Percentiles rank a stretch among this genome's conserved stretches.
Evolutionary conservation across 495 filamentous ascomycete genomes (phyloP).

Genomic region (Aspergillus bridgeri): DNA sequence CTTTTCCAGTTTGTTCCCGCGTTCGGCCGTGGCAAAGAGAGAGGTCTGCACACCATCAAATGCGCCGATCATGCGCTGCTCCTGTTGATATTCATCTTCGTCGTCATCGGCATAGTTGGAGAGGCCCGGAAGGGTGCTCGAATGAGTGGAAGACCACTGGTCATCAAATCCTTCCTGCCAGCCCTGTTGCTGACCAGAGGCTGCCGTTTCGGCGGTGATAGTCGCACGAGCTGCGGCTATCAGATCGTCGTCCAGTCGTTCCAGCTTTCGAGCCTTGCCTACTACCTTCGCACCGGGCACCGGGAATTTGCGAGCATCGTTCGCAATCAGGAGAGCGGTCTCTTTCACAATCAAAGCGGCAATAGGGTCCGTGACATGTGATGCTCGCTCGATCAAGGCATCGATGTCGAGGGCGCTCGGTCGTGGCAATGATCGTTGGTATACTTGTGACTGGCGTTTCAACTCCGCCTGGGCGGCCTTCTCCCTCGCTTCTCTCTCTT

Average conservation of each 20-base stretch:
- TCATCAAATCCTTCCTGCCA: constrained; percentile 57
- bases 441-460: constrained; percentile 80
- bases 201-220: constrained; percentile 67
- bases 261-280: constrained; percentile 56
- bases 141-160: constrained; percentile 64
- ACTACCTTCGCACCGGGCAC: constrained; percentile 61
- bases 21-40: constrained; percentile 68
- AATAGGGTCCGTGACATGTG: constrained; percentile 50
- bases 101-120: constrained; percentile 69
- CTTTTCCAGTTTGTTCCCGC: constrained; percentile 84
- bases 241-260: constrained; percentile 65
- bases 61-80: constrained; percentile 46
- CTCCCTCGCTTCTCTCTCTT: constrained; percentile 64
- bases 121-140: constrained; percentile 66
- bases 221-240: constrained; percentile 72
- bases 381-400: constrained; percentile 59
- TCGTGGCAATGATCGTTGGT: constrained; percentile 80
- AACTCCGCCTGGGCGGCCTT: constrained; percentile 73
- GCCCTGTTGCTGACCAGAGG: constrained; percentile 48
- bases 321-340: constrained; percentile 70
- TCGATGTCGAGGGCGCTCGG: constrained; percentile 70
- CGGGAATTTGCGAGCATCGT: constrained; percentile 75
- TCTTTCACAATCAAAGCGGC: constrained; percentile 66
- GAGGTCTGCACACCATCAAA: constrained; percentile 62
- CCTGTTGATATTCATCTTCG: constrained; percentile 33